Evolutionary conservation across 768 basidiomycete genomes (phyloP), one percentile per base, ranked within the genome.

Genomic region (Cubamyces sp.): DNA sequence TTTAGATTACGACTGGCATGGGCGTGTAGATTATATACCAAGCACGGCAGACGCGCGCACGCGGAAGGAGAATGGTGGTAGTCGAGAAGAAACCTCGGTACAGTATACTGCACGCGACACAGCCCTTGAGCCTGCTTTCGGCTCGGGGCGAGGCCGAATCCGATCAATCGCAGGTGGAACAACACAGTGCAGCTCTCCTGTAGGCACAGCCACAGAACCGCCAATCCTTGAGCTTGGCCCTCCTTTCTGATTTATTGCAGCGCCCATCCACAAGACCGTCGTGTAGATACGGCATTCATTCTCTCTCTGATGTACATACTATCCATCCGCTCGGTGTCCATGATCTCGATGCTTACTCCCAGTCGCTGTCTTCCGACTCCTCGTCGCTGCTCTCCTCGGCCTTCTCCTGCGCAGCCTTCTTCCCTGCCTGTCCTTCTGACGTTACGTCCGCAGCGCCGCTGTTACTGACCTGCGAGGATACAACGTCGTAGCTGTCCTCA

Each of bases 401-500:
- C n/a, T 61, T 53, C 49, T 42, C 26, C 48, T 21, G 48, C 45
- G 12, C 37, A 34, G 37, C 51, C 14, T 12, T 47, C 51, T 45
- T 53, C 58, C 25, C 54, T 46, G 11, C 14, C 54, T 26, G 34
- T 23, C 26, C 21, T 11, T 47, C 51, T 34, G 37, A 7, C 5
- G 34, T 56, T 54, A 61, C 18, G 43, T 60, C 54, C 23, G 57
- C 50, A 25, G 66, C 68, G 1, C 65, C 72, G 19, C 34, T 62
- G 39, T 58, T 64, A 51, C 75, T 76, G 25, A 72, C 69, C 37
- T 68, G 74, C 11, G 71, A 72, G 6, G 75, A 76, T 1, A 77
- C 75, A 19, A 77, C 66, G 51, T 77, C 76, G 57, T 72, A 77
- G 63, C 76, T 77, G 47, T 69, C 71, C 34, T 77, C 76, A 55